A percentile compares a stretch with the other conserved stretches of the same genome.
Conservation (phyloP, 2,329 filamentous ascomycete species). For the Aspergillus neotritici region DNA sequence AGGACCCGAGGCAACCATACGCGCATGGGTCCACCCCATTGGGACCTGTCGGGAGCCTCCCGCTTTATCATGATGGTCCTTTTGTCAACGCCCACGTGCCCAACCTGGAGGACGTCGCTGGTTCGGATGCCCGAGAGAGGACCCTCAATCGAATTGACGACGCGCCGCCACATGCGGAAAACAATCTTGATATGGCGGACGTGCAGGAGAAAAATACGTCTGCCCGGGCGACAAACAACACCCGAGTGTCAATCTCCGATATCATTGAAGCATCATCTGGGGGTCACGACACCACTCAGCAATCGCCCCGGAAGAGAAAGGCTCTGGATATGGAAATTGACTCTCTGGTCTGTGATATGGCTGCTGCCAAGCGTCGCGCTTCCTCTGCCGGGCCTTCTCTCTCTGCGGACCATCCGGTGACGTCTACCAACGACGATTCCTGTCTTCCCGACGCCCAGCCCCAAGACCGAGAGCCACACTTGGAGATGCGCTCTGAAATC, state of each 20-base stretch:
- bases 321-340: constrained; percentile 23
- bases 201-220: no score
- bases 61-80: constrained; percentile 19
- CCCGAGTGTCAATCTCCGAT: constrained; percentile 14
- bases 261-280: constrained; percentile 10
- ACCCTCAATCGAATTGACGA: no score
- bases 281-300: neutral
- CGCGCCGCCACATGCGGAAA: no score
- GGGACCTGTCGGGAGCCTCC: no score
- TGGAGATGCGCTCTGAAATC: constrained; percentile 12
- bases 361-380: no score
- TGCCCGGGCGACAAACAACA: neutral
- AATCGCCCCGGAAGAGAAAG: constrained; percentile 24
- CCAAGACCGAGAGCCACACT: constrained; percentile 7
- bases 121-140: no score
- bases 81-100: constrained; percentile 9
- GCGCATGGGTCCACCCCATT: no score
- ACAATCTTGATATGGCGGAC: no score
- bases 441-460: constrained; percentile 24
- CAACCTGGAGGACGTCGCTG: no score
- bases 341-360: no score
- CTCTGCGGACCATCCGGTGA: neutral
- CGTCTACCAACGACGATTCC: constrained; percentile 4
- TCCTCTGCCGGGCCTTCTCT: neutral
- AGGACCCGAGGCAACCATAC: no score